Percentiles rank a stretch among this genome's conserved stretches.
These are phyloP conservation scores for Otatea glauca DNA, from an alignment of 176 grass and related monocot genomes.

Conservation along the genomic window DNA sequence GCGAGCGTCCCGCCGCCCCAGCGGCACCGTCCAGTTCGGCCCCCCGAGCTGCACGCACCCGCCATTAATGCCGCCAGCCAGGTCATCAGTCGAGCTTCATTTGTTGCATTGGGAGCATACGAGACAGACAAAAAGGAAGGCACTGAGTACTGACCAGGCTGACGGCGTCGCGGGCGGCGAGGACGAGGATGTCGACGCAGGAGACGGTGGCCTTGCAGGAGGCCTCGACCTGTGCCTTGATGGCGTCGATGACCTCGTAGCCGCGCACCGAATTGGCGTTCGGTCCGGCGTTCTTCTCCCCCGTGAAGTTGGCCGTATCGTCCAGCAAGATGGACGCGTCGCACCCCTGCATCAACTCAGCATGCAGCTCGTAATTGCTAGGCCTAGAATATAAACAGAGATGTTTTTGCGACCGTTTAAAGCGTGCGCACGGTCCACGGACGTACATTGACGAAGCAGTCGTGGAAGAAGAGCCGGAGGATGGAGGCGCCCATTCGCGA, in stretches of 20 bases:
- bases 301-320: conserved; percentile 63
- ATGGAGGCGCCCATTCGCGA: conserved; percentile 74
- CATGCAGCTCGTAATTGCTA: no score
- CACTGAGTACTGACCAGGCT: conserved; percentile 34
- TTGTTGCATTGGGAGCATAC: neutral
- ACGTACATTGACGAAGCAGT: conserved; percentile 81
- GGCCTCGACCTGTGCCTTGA: conserved; percentile 67
- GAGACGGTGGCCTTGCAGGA: conserved; percentile 68
- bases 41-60: conserved; percentile 64
- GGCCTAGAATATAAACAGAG: neutral
- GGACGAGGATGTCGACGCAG: conserved; percentile 75
- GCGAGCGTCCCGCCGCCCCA: conserved; percentile 65
- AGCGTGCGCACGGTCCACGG: neutral
- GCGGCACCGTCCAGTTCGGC: conserved; percentile 66
- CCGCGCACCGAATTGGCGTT: conserved; percentile 67
- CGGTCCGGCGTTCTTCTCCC: conserved; percentile 67
- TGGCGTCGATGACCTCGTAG: conserved; percentile 70
- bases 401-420: neutral
- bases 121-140: no score
- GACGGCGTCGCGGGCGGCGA: conserved; percentile 71
- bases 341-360: conserved; percentile 57
- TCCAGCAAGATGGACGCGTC: conserved; percentile 80
- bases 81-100: neutral
- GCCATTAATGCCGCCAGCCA: neutral
- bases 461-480: conserved; percentile 79